Evolutionary conservation across 306 rosid species (phyloP), one percentile per base, ranked within the genome.

Genomic region (Albizia julibrissin): DNA sequence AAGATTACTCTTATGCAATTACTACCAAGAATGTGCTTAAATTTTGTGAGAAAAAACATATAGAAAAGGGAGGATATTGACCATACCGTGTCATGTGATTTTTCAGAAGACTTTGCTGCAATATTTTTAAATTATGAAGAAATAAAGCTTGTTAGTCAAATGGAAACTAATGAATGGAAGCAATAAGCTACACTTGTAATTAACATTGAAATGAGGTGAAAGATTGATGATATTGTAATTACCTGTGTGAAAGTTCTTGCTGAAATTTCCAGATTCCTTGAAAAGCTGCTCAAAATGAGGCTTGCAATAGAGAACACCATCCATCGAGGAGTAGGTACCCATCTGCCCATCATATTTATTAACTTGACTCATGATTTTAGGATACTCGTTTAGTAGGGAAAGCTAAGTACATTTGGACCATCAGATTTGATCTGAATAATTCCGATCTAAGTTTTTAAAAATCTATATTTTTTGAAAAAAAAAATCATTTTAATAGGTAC

Each of bases 201-300:
- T 5, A 31, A 54, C 12, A 54, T 8, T 19, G 67, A 26, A 62
- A 62, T 27, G 69, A 27, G 34, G 2, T 4, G 16, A 27, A 62
- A 62, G 37, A 27, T 37, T 16, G 18, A 40, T 39, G 31, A 69
- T 69, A n/a, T 0, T 69, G 3, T 11, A 11, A 21, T 44, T 71
- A 90, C 98, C 76, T 31, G 75, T 29, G 4, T 91, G 97, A 58
- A 95, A 95, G 78, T 95, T 95, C 91, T 95, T 95, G 94, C 96
- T 91, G 87, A 95, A 95, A 89, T 93, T 95, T 67, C 99, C 99
- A 69, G 98, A 95, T 90, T 95, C 98, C 89, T 95, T 95, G 88
- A 93, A 95, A 81, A 95, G 99, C 79, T 95, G 98, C 77, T 95
- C 99, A 84, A 95, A 95, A 83, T 95, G 99, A 67, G 93, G 62